Evolutionary conservation across 75 land plant species (phyloP), one percentile per base, ranked within the genome.

Genomic region (Cryptomeria japonica): DNA sequence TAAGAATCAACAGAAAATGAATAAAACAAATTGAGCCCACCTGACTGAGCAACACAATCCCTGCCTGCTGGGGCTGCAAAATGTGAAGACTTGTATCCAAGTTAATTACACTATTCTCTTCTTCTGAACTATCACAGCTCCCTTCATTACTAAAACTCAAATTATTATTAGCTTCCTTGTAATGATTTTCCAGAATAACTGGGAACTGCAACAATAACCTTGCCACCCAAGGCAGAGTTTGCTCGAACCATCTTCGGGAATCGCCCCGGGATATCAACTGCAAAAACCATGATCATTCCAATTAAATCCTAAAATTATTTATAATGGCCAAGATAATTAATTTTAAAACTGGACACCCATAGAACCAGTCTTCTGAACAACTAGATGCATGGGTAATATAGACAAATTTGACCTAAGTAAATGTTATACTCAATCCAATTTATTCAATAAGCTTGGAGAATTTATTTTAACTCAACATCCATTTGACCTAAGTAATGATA

Each of bases 31-130:
- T 0, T 73, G 13, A 73, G 41, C 5, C 68, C 72, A 92, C 97
- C 96, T 96, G 97, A 77, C 92, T 93, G 39, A 96, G 92, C 28
- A 95, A 80, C 31, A 96, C 93, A 49, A 93, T 91, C 19, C 96
- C 97, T 1, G 90, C 68, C 79, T 93, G 90, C 80, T 96, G 97
- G 1, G 90, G 83, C 51, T 56, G 86, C 89, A 96, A 49, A 31
- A 96, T 38, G 28, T 93, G 88, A 61, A 95, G 91, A 14, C 92
- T 91, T 22, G 90, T 88, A 47, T 82, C 82, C 3, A 75, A 32
- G 15, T 3, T 19, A 32, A 55, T 44, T 16, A 32, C 53, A 19
- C 28, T 32, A 3, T 53, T 82, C 37, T 14, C 80, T 36, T 89
- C 89, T 75, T 46, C 86, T 51, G 86, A 41, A 42, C 86, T 0